These are phyloP conservation scores for Actinomortierella wolfii DNA, from an alignment of 371 early-diverging fungal genomes.

Conservation along the genomic window DNA sequence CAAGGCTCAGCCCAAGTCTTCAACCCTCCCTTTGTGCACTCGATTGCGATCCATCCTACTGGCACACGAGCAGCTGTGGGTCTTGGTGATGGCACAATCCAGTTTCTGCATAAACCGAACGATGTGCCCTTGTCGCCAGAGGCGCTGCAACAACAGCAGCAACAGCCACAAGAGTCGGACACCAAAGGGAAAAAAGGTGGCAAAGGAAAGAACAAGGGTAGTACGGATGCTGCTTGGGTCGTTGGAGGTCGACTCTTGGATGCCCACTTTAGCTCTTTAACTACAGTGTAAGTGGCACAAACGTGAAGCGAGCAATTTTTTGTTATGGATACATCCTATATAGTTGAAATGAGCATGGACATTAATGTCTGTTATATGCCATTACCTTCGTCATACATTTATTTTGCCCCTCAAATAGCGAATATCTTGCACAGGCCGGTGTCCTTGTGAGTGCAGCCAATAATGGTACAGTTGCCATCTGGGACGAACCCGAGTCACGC, in stretches of 20 bases:
- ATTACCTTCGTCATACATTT: not conserved
- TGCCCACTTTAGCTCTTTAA: slow-evolving; percentile 26
- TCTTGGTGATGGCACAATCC: slow-evolving; percentile 37
- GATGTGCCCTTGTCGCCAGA: slow-evolving; percentile 25
- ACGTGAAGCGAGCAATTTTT: too few relatives aligned
- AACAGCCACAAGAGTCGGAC: not conserved
- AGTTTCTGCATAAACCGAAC: slow-evolving; percentile 26
- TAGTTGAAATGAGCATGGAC: not conserved
- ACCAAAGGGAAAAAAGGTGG: slow-evolving; percentile 26
- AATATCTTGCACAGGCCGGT: slow-evolving; percentile 27
- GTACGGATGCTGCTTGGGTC: slow-evolving; percentile 22
- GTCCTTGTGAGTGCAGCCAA: slow-evolving; percentile 32
- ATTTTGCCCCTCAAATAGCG: slow-evolving; percentile 5
- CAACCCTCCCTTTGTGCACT: slow-evolving; percentile 45
- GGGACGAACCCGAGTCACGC: slow-evolving; percentile 27
- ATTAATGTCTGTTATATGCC: not conserved
- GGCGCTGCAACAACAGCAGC: not conserved
- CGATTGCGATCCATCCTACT: slow-evolving; percentile 33
- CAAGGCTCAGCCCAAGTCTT: slow-evolving; percentile 17
- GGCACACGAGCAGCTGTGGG: slow-evolving; percentile 39
- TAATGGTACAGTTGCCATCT: slow-evolving; percentile 35
- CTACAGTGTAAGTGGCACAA: slow-evolving; percentile 29
- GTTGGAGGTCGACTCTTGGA: slow-evolving; percentile 25
- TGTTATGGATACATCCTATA: not conserved
- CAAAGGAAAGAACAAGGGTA: slow-evolving; percentile 14